Base-by-base conservation (phyloP, 2,329 filamentous ascomycete species). In the Trichoderma citrinoviride region DNA sequence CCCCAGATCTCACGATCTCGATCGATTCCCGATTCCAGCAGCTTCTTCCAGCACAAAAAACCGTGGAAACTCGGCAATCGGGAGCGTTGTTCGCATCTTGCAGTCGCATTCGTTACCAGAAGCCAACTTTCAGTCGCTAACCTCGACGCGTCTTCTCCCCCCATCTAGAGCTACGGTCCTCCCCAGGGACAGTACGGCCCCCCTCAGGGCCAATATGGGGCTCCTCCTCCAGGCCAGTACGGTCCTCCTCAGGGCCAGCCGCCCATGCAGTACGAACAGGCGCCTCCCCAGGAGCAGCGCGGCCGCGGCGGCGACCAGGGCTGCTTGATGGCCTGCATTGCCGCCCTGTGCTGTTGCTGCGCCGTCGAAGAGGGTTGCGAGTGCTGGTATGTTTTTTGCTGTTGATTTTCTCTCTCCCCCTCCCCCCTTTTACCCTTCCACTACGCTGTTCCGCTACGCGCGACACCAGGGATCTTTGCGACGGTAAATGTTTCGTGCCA, bases 271-370 rank as follows among this genome's bases (percentile, higher is more conserved):
- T 79, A 80, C 69, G 76, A 80, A 67, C 78, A 79, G 70, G 74
- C 71, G 23, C 77, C 74, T 37, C 74, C 61, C 25, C 53, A 27
- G 7, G 69, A 73, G 69, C 67, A 72, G 66, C 68, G 71, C 57
- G 68, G 72, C 66, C 66, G 70, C 66, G 73, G 76, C 56, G 76
- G 77, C 64, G 73, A 77, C 60, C 76, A 77, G 65, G 78, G 76
- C 69, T 83, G 81, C 69, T 70, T 83, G 60, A 76, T 77, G 49
- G 80, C 76, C 64, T 83, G 81, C 75, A 73, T 84, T 53, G 81
- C 81, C 8, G 75, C 77, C 17, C 70, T 84, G 61, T 83, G 81
- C 75, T 83, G 79, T 73, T 84, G 82, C 73, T 83, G 80, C 67
- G 78, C 80, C 61, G 75, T 78, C 49, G 82, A 83, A 64, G 82